Evolutionary conservation across 2,329 filamentous ascomycete genomes (phyloP), one percentile per base, ranked within the genome.

Genomic region (Aspergillus sp.): DNA sequence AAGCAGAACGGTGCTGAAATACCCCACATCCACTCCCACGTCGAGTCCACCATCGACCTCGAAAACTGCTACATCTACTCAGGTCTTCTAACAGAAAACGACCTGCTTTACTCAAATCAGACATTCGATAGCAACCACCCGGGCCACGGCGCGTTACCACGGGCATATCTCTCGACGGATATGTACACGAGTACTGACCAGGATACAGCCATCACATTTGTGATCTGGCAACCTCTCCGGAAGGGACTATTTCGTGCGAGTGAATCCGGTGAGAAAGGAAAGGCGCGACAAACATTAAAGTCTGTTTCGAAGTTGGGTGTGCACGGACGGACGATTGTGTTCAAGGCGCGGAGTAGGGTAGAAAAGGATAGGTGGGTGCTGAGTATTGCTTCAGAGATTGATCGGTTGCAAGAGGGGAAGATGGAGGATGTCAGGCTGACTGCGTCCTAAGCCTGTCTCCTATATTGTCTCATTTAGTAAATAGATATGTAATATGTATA

Each of bases 361-460:
- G 87, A 89, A 70, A 80, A 86, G 59, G 87, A 89, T 72, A 82
- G 85, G 64, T 89, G 87, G 87, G 87, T 89, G 23, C 72, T 88
- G 68, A 85, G 81, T 37, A 84, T 89, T 57, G 82, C 82, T 53
- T 84, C 84, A 60, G 87, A 89, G 75, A 89, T 89, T 69, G 86
- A 89, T 73, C 75, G 84, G 50, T 68, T 86, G 58, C 79, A 80
- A 47, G 72, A 77, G 55, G 69, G 71, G 55, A 69, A 63, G 55
- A 75, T 71, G 14, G 79, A 82, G 60, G 83, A 86, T 64, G 76
- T 83, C 46, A 74, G 81, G 48, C 71, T 84, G 44, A 55, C 57
- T 35, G 43, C 58, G 25, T 37, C 57, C 23, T 55, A 43, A 23
- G 9, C 27, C 23, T 35, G 12, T 23, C 14, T 8, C 27, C 12